phyloP scores from a whole-genome alignment of 495 filamentous ascomycete species.

The Aspergillus funiculosus region DNA sequence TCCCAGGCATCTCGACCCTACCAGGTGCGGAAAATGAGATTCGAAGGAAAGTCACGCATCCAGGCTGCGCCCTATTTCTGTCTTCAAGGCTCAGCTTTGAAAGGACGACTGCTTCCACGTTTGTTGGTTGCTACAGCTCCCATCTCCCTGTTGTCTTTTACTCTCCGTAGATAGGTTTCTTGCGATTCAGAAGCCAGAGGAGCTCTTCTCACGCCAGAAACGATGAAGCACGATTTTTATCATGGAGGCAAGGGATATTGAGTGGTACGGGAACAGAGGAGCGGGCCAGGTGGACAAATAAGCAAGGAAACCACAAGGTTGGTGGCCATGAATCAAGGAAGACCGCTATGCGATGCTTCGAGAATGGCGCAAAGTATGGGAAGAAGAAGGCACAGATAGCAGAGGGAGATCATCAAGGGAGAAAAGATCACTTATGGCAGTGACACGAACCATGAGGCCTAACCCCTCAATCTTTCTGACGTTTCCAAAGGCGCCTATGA shows the following conservation, averaged over 20 bases:
- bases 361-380: neutral
- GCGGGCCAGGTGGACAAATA: too few relatives aligned
- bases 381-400: neutral
- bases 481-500: too few relatives aligned
- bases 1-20: too few relatives aligned
- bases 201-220: neutral
- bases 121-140: neutral
- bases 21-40: too few relatives aligned
- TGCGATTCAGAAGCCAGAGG: constrained; percentile 8
- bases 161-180: constrained; percentile 16
- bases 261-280: neutral
- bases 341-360: too few relatives aligned
- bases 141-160: constrained; percentile 7
- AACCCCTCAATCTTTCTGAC: too few relatives aligned
- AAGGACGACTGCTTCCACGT: neutral
- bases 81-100: neutral
- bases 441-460: neutral
- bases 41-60: too few relatives aligned
- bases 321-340: neutral
- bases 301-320: neutral
- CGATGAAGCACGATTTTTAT: neutral
- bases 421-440: neutral
- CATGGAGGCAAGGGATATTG: constrained; percentile 1
- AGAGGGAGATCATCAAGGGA: neutral
- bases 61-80: too few relatives aligned